These are phyloP conservation scores for Emmonsiellopsis sp. DNA, from an alignment of 2,329 filamentous ascomycete species.

Conservation along the genomic window DNA sequence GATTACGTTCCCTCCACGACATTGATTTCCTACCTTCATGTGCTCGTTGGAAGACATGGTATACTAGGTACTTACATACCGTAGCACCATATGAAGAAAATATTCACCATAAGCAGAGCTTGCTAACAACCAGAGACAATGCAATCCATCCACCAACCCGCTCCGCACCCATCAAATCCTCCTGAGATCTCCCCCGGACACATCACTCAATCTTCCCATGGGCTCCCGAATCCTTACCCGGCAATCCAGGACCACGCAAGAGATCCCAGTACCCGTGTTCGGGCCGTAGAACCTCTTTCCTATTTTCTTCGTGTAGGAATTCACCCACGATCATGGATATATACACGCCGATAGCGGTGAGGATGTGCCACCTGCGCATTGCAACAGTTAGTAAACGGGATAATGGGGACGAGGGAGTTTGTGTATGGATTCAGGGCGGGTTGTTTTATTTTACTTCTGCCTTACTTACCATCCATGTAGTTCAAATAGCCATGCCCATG, in stretches of 20 bases:
- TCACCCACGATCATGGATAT: slow-evolving; percentile 8
- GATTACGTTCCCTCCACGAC: no score
- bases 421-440: not conserved
- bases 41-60: no score
- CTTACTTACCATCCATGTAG: slow-evolving; percentile 18
- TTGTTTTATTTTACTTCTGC: not conserved
- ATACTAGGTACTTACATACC: no score
- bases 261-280: slow-evolving; percentile 1
- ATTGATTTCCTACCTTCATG: no score
- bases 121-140: no score
- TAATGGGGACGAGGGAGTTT: no score
- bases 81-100: no score
- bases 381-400: no score
- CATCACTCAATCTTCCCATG: not conserved
- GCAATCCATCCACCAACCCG: no score
- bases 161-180: no score
- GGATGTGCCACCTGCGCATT: slow-evolving; percentile 11
- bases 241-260: slow-evolving; percentile 2
- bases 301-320: slow-evolving; percentile 6
- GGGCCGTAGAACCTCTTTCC: not conserved
- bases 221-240: not conserved
- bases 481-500: slow-evolving; percentile 17
- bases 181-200: no score
- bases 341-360: slow-evolving; percentile 9
- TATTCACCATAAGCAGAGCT: no score